Percentiles rank a stretch among this genome's conserved stretches.
These are phyloP conservation scores for Nicotiana tomentosiformis DNA, from an alignment of 257 asterid species.

Conservation along the genomic window DNA sequence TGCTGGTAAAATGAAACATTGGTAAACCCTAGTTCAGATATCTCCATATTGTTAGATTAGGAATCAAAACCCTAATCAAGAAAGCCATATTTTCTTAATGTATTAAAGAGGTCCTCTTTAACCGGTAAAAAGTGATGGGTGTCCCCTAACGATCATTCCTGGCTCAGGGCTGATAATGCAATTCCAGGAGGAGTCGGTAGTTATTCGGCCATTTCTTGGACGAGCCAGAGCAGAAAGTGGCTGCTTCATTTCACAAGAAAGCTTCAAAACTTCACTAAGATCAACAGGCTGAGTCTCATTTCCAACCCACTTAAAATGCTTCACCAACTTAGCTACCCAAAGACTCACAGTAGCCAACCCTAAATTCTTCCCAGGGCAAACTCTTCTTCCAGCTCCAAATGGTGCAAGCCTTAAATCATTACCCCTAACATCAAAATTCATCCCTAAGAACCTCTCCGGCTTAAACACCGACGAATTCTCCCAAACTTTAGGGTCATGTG, in stretches of 20 bases:
- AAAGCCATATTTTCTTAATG: neutral
- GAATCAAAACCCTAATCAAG: neutral
- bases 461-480: conserved; percentile 25
- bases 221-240: conserved; percentile 36
- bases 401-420: conserved; percentile 49
- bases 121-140: no score
- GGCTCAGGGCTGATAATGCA: no score
- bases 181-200: no score
- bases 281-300: conserved; percentile 20
- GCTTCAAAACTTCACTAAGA: conserved; percentile 45
- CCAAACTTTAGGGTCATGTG: conserved; percentile 40
- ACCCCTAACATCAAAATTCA: conserved; percentile 37
- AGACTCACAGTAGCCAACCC: conserved; percentile 41
- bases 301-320: conserved; percentile 28
- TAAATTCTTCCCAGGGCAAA: conserved; percentile 52
- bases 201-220: conserved; percentile 16
- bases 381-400: conserved; percentile 54
- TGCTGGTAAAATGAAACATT: no score
- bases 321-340: conserved; percentile 54
- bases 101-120: no score
- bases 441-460: conserved; percentile 38
- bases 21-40: neutral
- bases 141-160: no score
- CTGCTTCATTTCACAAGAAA: conserved; percentile 58
- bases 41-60: neutral